Conservation (phyloP, 331 rosid species). For the Rosa hybrid region DNA sequence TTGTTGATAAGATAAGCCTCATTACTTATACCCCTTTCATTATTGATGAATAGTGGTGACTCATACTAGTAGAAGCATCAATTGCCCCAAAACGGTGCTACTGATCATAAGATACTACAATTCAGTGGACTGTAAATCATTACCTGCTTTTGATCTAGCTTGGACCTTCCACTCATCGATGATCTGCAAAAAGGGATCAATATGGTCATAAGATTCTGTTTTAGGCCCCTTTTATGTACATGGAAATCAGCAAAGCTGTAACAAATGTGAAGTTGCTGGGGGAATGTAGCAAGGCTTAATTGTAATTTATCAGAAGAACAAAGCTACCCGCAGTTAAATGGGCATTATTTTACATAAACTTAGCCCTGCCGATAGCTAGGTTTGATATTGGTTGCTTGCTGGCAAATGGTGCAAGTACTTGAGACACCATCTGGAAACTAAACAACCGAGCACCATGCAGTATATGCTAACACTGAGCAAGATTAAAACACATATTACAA, state of each 20-base stretch:
- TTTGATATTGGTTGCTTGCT: conserved; percentile 45
- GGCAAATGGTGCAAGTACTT: conserved; percentile 41
- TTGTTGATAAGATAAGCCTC: background rate
- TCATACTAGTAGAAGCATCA: background rate
- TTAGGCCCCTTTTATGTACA: background rate
- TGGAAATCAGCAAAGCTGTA: background rate
- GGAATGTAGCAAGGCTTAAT: conserved; percentile 21
- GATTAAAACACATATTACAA: background rate
- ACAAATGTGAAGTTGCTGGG: background rate
- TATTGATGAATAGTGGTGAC: background rate
- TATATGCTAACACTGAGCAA: background rate
- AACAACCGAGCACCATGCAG: conserved; percentile 32
- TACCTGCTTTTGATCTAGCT: conserved; percentile 49
- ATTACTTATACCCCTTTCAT: background rate
- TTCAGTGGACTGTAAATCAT: background rate
- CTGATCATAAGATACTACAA: background rate
- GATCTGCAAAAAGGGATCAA: conserved; percentile 37
- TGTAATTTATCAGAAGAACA: background rate
- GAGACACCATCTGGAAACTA: conserved; percentile 39
- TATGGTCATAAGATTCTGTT: background rate
- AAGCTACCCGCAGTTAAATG: conserved; percentile 14
- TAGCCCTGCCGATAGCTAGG: conserved; percentile 12
- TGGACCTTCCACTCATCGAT: conserved; percentile 55
- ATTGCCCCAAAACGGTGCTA: background rate
- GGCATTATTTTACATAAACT: conserved; percentile 2